Conservation (phyloP, 2,329 filamentous ascomycete species). For the Lasiodiplodia gonubiensis region DNA sequence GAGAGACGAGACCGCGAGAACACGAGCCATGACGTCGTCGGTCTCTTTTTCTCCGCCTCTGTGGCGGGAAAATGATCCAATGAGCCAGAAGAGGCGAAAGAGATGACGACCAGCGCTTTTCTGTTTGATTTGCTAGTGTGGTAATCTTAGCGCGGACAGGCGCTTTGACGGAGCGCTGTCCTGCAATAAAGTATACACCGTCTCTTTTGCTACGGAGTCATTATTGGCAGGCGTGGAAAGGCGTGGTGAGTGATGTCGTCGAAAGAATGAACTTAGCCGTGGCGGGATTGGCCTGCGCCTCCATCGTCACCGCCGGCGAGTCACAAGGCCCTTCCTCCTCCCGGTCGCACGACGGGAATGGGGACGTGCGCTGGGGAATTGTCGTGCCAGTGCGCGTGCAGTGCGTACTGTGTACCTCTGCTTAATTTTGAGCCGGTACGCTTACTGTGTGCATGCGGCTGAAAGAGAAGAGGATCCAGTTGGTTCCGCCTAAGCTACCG, state of each 20-base stretch:
- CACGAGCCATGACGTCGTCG: neutral
- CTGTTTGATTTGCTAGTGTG: neutral
- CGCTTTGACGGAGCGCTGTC: neutral
- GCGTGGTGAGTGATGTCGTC: neutral
- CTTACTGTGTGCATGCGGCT: too few relatives aligned
- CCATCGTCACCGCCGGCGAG: conserved; percentile 12
- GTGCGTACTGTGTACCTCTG: too few relatives aligned
- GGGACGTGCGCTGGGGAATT: neutral
- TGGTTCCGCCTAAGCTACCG: neutral
- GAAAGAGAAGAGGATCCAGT: too few relatives aligned
- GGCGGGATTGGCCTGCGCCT: conserved; percentile 1
- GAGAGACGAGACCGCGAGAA: too few relatives aligned
- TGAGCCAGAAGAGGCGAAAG: neutral
- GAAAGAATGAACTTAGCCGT: neutral
- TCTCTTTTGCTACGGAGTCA: neutral
- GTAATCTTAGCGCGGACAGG: neutral
- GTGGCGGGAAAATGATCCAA: neutral
- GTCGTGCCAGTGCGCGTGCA: neutral
- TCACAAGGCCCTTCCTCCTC: neutral
- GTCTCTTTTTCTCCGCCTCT: neutral
- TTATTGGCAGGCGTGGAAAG: too few relatives aligned
- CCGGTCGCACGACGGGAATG: neutral
- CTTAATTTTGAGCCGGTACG: too few relatives aligned
- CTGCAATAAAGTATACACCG: neutral
- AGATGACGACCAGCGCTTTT: neutral